Evolutionary conservation across 108 stramenopile genomes (phyloP).

Genomic region (Nitzschia inconspicua): DNA sequence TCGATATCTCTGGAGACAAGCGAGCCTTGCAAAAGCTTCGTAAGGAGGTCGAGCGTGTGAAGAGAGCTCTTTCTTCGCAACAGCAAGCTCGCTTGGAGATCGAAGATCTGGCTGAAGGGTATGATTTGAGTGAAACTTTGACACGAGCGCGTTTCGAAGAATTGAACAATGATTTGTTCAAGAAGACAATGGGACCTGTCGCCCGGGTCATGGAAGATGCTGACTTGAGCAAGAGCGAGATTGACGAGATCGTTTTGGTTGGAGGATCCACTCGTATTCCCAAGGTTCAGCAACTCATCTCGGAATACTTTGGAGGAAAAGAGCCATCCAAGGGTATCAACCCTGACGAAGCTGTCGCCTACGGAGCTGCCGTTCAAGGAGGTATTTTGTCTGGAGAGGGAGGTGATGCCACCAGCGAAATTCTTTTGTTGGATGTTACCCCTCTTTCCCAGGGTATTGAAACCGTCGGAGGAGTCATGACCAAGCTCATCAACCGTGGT

Average conservation of each 20-base stretch:
- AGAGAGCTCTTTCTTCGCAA: slow-evolving; percentile 84
- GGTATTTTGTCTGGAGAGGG: slow-evolving; percentile 88
- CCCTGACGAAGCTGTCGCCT: slow-evolving; percentile 98
- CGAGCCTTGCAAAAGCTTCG: slow-evolving; percentile 86
- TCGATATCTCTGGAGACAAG: slow-evolving; percentile 80
- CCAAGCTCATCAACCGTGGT: slow-evolving; percentile 90
- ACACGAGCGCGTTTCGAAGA: slow-evolving; percentile 97
- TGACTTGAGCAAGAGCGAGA: slow-evolving; percentile 82
- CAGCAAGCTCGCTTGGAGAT: slow-evolving; percentile 83
- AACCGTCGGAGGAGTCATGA: slow-evolving; percentile 94
- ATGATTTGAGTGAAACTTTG: slow-evolving; percentile 81
- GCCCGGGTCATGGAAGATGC: slow-evolving; percentile 91
- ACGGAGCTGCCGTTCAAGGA: slow-evolving; percentile 95
- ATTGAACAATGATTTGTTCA: slow-evolving; percentile 96
- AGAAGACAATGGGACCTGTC: slow-evolving; percentile 95
- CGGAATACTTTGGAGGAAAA: slow-evolving; percentile 96
- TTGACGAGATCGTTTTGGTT: slow-evolving; percentile 96
- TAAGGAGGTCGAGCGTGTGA: slow-evolving; percentile 86
- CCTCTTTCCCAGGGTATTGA: slow-evolving; percentile 90
- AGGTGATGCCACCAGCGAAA: slow-evolving; percentile 66
- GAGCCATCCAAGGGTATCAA: slow-evolving; percentile 93
- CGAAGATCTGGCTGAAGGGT: slow-evolving; percentile 78
- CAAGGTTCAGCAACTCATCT: slow-evolving; percentile 88
- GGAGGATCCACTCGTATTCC: slow-evolving; percentile 98
- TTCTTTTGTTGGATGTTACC: slow-evolving; percentile 80